These are phyloP conservation scores for Metschnikowia aberdeeniae DNA, from an alignment of 805 yeast genomes.

Conservation along the genomic window DNA sequence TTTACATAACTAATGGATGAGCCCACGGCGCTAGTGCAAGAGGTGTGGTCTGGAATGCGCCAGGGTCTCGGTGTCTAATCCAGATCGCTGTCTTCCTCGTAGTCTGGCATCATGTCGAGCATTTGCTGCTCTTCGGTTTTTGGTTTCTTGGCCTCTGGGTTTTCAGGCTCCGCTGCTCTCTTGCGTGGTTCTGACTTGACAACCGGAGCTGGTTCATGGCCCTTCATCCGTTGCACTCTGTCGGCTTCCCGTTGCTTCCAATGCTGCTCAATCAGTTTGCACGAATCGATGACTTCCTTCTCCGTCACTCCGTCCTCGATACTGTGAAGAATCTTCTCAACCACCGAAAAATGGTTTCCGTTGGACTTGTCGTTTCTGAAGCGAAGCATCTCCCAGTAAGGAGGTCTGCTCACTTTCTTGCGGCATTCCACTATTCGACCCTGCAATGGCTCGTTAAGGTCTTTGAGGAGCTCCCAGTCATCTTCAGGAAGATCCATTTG, in stretches of 20 bases:
- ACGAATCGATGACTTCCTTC: constrained; percentile 63
- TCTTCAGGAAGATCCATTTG: constrained; percentile 58
- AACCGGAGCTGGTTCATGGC: constrained; percentile 3
- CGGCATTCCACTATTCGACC: constrained; percentile 87
- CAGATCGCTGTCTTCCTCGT: constrained; percentile 21
- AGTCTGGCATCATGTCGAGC: constrained; percentile 21
- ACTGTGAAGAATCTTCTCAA: constrained; percentile 75
- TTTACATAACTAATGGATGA: too few species aligned
- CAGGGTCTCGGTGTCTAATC: constrained; percentile 6
- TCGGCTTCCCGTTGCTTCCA: constrained; percentile 61
- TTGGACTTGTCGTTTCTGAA: constrained; percentile 90
- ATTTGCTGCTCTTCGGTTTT: constrained; percentile 11
- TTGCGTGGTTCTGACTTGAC: constrained; percentile 9
- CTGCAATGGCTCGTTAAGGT: constrained; percentile 72
- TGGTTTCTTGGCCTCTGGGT: constrained; percentile 5
- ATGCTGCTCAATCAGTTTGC: constrained; percentile 49
- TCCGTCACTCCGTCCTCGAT: constrained; percentile 82
- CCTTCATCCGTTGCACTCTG: constrained; percentile 21
- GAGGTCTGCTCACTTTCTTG: constrained; percentile 49
- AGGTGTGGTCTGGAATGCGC: too few species aligned
- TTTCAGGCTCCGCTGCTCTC: constrained; percentile 6
- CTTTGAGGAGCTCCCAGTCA: constrained; percentile 78
- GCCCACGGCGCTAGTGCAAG: too few species aligned
- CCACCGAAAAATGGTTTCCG: constrained; percentile 82
- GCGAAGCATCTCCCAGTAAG: constrained; percentile 78